These are phyloP conservation scores for Pythium brachiatum DNA, from an alignment of 352 stramenopile species.

Conservation along the genomic window DNA sequence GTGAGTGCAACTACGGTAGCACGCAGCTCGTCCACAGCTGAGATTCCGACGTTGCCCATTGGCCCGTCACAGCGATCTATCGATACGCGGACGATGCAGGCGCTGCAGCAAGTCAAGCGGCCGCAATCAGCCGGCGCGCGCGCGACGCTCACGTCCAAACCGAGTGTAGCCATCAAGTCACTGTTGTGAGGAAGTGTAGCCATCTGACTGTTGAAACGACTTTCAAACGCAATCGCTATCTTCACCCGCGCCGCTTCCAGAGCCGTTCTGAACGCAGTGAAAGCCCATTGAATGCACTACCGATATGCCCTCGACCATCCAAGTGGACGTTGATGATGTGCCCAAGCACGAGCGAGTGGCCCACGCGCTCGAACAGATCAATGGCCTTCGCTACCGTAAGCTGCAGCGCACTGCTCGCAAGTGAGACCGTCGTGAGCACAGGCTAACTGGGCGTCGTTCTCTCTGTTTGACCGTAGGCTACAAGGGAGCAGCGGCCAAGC, in stretches of 20 bases:
- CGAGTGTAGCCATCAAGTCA: conserved; percentile 20
- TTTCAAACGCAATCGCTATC: too few species aligned
- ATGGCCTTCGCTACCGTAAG: conserved; percentile 61
- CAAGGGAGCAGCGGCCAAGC: conserved; percentile 27
- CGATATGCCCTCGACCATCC: not conserved
- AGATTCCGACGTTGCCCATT: conserved; percentile 2
- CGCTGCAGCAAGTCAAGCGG: conserved; percentile 49
- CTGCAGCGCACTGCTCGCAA: not conserved
- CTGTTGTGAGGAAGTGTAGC: conserved; percentile 20
- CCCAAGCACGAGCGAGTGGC: conserved; percentile 59
- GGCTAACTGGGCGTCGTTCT: too few species aligned
- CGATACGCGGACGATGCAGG: conserved; percentile 35
- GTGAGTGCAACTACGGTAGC: not conserved
- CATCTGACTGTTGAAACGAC: not conserved
- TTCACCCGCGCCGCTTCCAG: not conserved
- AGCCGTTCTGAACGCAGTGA: not conserved
- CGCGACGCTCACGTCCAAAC: not conserved
- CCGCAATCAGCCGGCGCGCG: conserved; percentile 39
- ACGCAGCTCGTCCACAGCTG: conserved; percentile 4
- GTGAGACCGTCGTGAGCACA: not conserved
- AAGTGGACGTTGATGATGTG: conserved; percentile 23
- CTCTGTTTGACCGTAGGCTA: conserved; percentile 37
- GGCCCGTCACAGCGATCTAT: conserved; percentile 22
- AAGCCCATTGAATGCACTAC: not conserved
- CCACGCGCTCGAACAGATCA: conserved; percentile 69